Conservation (phyloP, 129 eudicot species). For the Artemisia annua region DNA sequence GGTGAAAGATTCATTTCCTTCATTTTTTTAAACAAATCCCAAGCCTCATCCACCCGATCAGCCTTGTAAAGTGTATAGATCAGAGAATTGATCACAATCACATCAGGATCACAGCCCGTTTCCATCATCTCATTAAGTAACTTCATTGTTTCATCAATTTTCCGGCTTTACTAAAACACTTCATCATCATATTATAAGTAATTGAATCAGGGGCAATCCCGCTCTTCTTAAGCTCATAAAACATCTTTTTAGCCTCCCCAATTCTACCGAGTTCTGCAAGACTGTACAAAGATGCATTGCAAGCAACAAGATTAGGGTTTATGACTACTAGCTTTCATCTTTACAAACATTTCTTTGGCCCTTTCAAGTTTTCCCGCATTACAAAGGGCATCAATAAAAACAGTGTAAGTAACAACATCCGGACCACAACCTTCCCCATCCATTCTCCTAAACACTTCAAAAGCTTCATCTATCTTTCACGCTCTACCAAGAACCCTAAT, state of each 20-base stretch:
- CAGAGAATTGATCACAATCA: constrained; percentile 70
- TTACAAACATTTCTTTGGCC: constrained; percentile 73
- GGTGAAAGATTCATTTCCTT: constrained; percentile 75
- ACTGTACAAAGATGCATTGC: constrained; percentile 86
- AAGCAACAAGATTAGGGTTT: constrained; percentile 91
- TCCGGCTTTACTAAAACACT: constrained; percentile 77
- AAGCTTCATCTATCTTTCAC: constrained; percentile 80
- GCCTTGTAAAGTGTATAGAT: constrained; percentile 82
- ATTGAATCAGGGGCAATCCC: constrained; percentile 92
- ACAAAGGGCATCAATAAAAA: constrained; percentile 86
- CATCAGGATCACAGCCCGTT: constrained; percentile 74
- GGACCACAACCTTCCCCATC: constrained; percentile 84
- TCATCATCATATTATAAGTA: constrained; percentile 97
- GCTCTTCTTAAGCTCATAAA: constrained; percentile 65
- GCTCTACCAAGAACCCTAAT: constrained; percentile 94
- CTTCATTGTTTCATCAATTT: constrained; percentile 67
- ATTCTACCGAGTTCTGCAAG: constrained; percentile 80
- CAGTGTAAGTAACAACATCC: constrained; percentile 90
- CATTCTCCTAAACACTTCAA: constrained; percentile 70
- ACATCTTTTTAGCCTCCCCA: constrained; percentile 69
- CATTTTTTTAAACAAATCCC: constrained; percentile 74
- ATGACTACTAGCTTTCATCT: constrained; percentile 71
- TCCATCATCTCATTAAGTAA: constrained; percentile 76
- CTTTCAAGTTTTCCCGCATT: constrained; percentile 66
- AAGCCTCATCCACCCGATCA: constrained; percentile 81